These are phyloP conservation scores for Polytrichum commune DNA, from an alignment of 225 moss, liverwort and hornwort species.

Conservation along the genomic window DNA sequence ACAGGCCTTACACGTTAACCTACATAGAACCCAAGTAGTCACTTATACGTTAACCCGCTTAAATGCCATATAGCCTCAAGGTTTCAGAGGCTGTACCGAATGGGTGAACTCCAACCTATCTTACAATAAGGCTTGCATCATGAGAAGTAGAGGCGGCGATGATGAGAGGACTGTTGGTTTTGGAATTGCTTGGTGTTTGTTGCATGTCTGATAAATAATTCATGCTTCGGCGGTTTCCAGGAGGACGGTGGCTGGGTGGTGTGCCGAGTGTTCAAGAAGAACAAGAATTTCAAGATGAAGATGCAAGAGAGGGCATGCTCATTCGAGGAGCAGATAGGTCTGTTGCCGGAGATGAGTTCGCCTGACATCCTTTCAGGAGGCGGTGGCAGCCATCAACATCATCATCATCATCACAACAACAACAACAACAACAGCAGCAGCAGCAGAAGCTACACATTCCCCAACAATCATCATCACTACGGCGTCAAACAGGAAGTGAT, in stretches of 20 bases:
- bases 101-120: too few species aligned
- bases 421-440: not conserved
- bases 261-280: slow-evolving; percentile 11
- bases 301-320: slow-evolving; percentile 10
- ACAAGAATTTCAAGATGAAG: slow-evolving; percentile 9
- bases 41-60: too few species aligned
- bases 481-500: slow-evolving; percentile 9
- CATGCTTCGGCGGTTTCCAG: not conserved
- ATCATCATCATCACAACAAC: not conserved
- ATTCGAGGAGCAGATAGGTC: slow-evolving; percentile 7
- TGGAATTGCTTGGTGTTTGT: not conserved
- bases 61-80: too few species aligned
- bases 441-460: slow-evolving; percentile 8
- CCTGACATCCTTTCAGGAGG: slow-evolving; percentile 6
- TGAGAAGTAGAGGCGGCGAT: not conserved
- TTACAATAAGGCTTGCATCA: not conserved
- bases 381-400: not conserved
- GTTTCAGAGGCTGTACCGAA: too few species aligned
- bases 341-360: slow-evolving; percentile 10
- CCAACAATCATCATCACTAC: not conserved
- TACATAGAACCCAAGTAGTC: too few species aligned
- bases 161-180: not conserved
- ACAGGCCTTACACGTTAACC: too few species aligned
- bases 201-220: too few species aligned
- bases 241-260: slow-evolving; percentile 12